phyloP scores from a whole-genome alignment of 441 rosid genomes.

The Corymbia citriodora region DNA sequence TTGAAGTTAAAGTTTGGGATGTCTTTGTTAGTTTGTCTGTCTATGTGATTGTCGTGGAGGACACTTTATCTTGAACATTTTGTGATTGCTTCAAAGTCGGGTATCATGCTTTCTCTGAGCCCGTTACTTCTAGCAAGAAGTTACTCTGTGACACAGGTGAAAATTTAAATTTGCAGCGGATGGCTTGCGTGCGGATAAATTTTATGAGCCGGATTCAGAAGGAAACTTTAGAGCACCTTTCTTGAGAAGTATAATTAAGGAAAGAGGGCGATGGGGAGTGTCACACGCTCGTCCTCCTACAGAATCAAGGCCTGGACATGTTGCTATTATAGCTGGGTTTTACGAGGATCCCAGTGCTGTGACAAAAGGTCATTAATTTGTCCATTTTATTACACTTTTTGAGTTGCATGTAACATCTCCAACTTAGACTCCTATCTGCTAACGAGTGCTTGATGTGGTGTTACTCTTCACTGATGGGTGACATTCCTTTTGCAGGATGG shows the following conservation, averaged over 20 bases:
- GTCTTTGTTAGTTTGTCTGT: background rate
- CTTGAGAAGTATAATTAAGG: constrained; percentile 71
- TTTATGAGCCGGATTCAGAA: constrained; percentile 77
- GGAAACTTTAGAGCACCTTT: constrained; percentile 86
- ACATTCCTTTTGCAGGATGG: constrained; percentile 60
- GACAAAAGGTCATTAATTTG: constrained; percentile 52
- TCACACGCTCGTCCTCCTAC: constrained; percentile 99
- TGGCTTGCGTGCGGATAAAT: constrained; percentile 96
- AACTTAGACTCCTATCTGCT: background rate
- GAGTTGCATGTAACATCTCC: background rate
- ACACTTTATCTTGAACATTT: background rate
- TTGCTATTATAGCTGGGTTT: constrained; percentile 91
- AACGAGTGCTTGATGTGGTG: background rate
- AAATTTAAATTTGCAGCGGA: constrained; percentile 52
- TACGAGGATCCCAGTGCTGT: constrained; percentile 99
- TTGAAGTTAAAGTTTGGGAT: background rate
- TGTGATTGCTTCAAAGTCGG: background rate
- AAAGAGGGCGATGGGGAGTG: constrained; percentile 94
- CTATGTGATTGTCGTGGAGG: background rate
- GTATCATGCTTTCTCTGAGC: background rate
- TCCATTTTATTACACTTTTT: background rate
- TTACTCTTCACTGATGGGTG: background rate
- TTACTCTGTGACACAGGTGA: background rate
- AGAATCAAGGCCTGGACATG: constrained; percentile 97
- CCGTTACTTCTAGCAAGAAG: background rate